Conservation (phyloP, 768 basidiomycete species). For the Pleurotus cornucopiae region DNA sequence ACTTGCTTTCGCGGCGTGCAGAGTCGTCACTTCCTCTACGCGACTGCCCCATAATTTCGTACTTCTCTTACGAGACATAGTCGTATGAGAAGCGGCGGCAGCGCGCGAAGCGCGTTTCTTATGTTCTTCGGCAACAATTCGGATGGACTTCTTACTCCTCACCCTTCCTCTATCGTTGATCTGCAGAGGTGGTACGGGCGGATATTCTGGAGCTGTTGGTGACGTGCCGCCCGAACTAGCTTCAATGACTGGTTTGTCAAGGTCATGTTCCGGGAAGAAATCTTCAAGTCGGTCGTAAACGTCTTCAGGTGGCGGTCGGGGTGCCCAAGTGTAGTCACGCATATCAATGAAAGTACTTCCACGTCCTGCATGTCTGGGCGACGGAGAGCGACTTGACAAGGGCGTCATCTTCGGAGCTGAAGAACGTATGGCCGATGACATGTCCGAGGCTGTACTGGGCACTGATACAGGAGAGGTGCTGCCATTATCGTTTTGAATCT, state of each 20-base stretch:
- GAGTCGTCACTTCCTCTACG: slow-evolving; percentile 88
- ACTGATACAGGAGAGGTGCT: slow-evolving; percentile 10
- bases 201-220: slow-evolving; percentile 59
- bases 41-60: slow-evolving; percentile 95
- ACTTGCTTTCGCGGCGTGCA: slow-evolving; percentile 45
- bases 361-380: slow-evolving; percentile 24
- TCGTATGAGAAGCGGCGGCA: slow-evolving; percentile 42
- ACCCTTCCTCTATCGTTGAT: slow-evolving; percentile 37
- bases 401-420: slow-evolving; percentile 8
- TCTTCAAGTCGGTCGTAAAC: slow-evolving; percentile 90
- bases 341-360: slow-evolving; percentile 60
- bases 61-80: slow-evolving; percentile 64
- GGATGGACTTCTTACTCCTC: slow-evolving; percentile 84
- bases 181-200: slow-evolving; percentile 31
- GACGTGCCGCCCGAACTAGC: slow-evolving; percentile 76
- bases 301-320: slow-evolving; percentile 87
- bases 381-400: slow-evolving; percentile 12
- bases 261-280: slow-evolving; percentile 94
- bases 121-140: slow-evolving; percentile 86
- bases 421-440: not conserved
- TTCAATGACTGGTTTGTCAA: slow-evolving; percentile 95
- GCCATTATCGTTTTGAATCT: slow-evolving; percentile 28
- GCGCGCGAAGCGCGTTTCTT: slow-evolving; percentile 67
- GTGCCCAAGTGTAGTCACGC: slow-evolving; percentile 77
- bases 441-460: slow-evolving; percentile 7